Conservation (phyloP, 176 grass and related monocot species). For the Rhynchospora breviuscula region DNA sequence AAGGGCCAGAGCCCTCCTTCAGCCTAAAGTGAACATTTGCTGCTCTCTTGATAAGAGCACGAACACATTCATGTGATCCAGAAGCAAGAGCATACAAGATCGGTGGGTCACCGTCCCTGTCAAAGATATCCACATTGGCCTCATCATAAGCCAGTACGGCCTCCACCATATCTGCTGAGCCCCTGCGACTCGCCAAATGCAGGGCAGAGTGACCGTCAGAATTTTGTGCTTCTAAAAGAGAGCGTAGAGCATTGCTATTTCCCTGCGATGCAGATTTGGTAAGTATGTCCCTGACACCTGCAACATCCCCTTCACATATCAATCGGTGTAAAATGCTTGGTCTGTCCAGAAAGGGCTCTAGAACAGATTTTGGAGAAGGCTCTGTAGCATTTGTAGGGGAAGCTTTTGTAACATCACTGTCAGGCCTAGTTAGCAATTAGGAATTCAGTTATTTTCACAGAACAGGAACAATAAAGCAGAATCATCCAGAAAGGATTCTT, state of each 20-base stretch:
- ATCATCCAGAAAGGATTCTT: neutral
- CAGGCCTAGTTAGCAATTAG: constrained; percentile 31
- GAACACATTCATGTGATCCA: constrained; percentile 83
- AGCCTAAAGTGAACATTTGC: constrained; percentile 68
- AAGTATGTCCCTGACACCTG: constrained; percentile 77
- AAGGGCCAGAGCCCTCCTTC: constrained; percentile 75
- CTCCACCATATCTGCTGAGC: constrained; percentile 81
- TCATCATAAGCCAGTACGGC: constrained; percentile 81
- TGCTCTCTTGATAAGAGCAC: constrained; percentile 63
- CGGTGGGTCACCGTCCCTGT: constrained; percentile 82
- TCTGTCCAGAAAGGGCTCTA: constrained; percentile 61
- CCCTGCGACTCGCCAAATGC: constrained; percentile 87
- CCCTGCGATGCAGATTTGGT: constrained; percentile 55
- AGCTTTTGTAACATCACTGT: constrained; percentile 67
- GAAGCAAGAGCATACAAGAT: constrained; percentile 93
- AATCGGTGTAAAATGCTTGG: constrained; percentile 90
- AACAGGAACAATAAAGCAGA: constrained; percentile 9
- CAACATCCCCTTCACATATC: constrained; percentile 70
- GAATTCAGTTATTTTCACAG: constrained; percentile 11
- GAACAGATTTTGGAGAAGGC: constrained; percentile 52
- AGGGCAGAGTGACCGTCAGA: constrained; percentile 78
- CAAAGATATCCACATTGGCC: constrained; percentile 83
- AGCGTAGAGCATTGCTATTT: constrained; percentile 54
- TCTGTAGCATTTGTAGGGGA: constrained; percentile 47
- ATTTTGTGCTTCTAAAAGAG: constrained; percentile 83